These are phyloP conservation scores for Pseudonectria foliicola DNA, from an alignment of 2,329 filamentous ascomycete species.

Conservation along the genomic window DNA sequence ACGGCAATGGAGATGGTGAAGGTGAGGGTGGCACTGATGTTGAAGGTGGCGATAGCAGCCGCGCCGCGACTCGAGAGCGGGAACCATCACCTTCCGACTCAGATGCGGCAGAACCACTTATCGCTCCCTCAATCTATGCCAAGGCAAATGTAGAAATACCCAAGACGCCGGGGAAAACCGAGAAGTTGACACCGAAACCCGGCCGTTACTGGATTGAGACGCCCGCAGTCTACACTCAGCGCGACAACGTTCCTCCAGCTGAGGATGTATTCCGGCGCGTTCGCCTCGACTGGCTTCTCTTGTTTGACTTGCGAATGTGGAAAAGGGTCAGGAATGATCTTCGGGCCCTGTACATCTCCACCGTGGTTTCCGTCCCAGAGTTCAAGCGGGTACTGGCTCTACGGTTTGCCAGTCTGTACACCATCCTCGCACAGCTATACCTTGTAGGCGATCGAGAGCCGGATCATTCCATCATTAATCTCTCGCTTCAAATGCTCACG, in stretches of 20 bases:
- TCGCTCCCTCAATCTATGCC: slow-evolving; percentile 52
- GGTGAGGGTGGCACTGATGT: slow-evolving; percentile 9
- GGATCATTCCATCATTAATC: slow-evolving; percentile 96
- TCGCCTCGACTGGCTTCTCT: slow-evolving; percentile 84
- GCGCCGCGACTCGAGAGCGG: slow-evolving; percentile 40
- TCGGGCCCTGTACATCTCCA: slow-evolving; percentile 90
- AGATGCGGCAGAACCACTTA: slow-evolving; percentile 58
- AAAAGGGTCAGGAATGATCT: slow-evolving; percentile 89
- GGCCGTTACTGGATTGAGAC: slow-evolving; percentile 83
- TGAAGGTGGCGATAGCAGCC: slow-evolving; percentile 33
- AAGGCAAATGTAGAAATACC: slow-evolving; percentile 69
- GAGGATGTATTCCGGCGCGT: slow-evolving; percentile 88
- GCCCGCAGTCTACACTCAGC: slow-evolving; percentile 60
- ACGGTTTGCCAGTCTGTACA: slow-evolving; percentile 92
- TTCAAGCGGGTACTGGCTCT: slow-evolving; percentile 93
- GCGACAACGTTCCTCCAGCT: slow-evolving; percentile 57
- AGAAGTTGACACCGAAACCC: slow-evolving; percentile 49
- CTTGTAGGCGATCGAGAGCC: slow-evolving; percentile 93
- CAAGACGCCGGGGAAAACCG: slow-evolving; percentile 62
- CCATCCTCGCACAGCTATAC: slow-evolving; percentile 86
- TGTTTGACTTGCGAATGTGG: slow-evolving; percentile 94
- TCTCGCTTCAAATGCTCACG: slow-evolving; percentile 93
- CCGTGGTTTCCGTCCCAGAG: slow-evolving; percentile 87
- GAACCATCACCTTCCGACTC: slow-evolving; percentile 66
- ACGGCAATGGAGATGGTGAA: slow-evolving; percentile 32